These are phyloP conservation scores for Vavraia culicis DNA, from an alignment of 371 early-diverging fungal species.

Conservation along the genomic window DNA sequence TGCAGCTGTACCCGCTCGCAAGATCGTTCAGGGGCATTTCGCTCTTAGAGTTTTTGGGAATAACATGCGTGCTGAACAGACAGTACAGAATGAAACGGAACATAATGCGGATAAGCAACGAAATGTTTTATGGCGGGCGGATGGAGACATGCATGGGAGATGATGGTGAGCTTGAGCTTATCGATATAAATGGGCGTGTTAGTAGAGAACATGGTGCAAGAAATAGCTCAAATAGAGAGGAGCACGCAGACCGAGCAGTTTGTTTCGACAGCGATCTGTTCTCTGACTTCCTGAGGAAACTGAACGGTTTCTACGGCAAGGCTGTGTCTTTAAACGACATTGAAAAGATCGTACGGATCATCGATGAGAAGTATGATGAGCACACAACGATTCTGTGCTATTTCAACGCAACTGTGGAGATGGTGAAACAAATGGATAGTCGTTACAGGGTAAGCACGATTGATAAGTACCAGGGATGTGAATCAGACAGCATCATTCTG, in stretches of 20 bases:
- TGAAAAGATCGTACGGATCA: too few species aligned
- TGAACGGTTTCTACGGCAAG: too few species aligned
- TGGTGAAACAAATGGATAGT: conserved; percentile 46
- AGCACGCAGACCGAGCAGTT: too few species aligned
- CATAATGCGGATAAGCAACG: conserved; percentile 67
- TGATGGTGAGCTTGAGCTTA: conserved; percentile 19
- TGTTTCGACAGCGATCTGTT: too few species aligned
- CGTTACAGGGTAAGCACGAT: conserved; percentile 28
- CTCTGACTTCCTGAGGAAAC: too few species aligned
- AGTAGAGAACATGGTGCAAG: too few species aligned
- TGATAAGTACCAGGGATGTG: conserved; percentile 44
- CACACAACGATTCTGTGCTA: conserved; percentile 51
- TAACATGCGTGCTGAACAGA: conserved; percentile 51
- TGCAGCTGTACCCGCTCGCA: conserved; percentile 84
- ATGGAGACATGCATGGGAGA: conserved; percentile 47
- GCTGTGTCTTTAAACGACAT: too few species aligned
- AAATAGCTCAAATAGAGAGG: too few species aligned
- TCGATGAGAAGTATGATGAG: neutral
- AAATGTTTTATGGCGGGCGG: conserved; percentile 56
- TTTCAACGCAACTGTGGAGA: conserved; percentile 57
- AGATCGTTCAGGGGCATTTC: conserved; percentile 20
- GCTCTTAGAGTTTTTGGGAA: conserved; percentile 36
- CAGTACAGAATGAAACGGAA: conserved; percentile 87
- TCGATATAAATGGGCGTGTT: conserved; percentile 26
- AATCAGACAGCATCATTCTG: conserved; percentile 35